Evolutionary conservation across 208 protist species (phyloP), one percentile per base, ranked within the genome.

Genomic region (Porcisia hertigi): DNA sequence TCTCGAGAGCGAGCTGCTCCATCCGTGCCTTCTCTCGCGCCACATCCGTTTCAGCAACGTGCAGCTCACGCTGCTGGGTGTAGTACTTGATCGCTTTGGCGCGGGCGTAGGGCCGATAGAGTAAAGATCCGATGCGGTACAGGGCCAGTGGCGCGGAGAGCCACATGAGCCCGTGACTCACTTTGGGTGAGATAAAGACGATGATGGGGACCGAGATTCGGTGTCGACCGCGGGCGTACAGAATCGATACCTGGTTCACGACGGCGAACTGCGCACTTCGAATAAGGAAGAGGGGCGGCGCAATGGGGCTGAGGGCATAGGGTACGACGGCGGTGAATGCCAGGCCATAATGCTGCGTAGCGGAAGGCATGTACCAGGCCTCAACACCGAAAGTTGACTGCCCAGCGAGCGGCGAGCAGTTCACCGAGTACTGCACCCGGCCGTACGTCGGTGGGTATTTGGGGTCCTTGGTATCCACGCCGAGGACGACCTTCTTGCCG

Each of bases 31-130:
- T 76, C 77, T 90, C 84, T 9, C 89, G 84, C 23, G 88, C 92
- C 36, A 96, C 71, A 73, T 96, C 91, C 77, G 93, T 88, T 75
- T 93, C 93, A 8, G 88, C 80, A 16, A 88, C 54, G 76, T 97
- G 88, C 67, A 88, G 73, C 45, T 85, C 75, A 34, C 93, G 89
- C 71, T 83, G 73, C 58, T 81, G 30, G 9, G 69, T 69, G 79
- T 87, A 94, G 74, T 88, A 83, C 54, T 75, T 39, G 4, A 85
- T 75, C 3, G 82, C 84, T 57, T 79, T 85, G 45, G 74, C 76
- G n/a, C 85, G 79, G 54, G 80, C 80, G 73, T 87, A 88, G n/a
- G 90, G 88, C 2, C 72, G 71, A 81, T 90, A 93, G 23, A 89
- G 54, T 63, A 91, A 45, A 18, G 69, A 53, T 18, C 71, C 84